Base-by-base conservation (phyloP, 129 eudicot species). In the Rutidosis leptorrhynchoides region DNA sequence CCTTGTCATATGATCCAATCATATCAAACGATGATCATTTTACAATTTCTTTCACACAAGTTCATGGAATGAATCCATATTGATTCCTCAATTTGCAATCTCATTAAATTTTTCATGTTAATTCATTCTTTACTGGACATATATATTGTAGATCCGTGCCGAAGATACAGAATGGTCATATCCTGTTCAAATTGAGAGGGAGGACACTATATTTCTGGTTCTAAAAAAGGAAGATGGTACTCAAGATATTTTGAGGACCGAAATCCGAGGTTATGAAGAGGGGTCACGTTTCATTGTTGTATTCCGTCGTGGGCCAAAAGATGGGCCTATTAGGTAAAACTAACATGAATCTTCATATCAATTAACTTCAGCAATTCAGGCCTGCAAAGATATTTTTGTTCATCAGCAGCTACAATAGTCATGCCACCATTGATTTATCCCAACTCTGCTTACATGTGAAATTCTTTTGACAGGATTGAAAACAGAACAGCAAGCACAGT, bases 201-300 rank as follows among this genome's bases (percentile, higher is more conserved):
- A 93, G 76, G 98, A 93, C 74, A 88, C 91, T 52, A 43, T 93
- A 70, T 73, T 73, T 71, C 81, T 93, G 24, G 87, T 78, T 45
- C 78, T 93, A 69, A 83, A 81, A 57, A 78, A 80, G 54, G 80
- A 75, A 62, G 80, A 83, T 74, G 85, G 91, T 40, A 52, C 69
- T 23, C 78, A 77, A 15, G 68, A 66, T 62, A 78, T 78, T 70
- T 54, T 93, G 59, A 85, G 89, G 74, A 76, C 82, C 15, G 98
- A 93, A 81, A 83, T 93, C 77, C 95, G 98, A 27, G 98, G 98
- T 25, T 93, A 85, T 53, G 98, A 93, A 66, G 98, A 93, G 80
- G 96, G 98, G 32, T 93, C 98, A 17, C 98, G 98, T 37, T 93
- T 88, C 71, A 64, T 83, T 70, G 95, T 88, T 54, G 96, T 93